These are phyloP conservation scores for Tinospora cordifolia DNA, from an alignment of 164 flowering plant species.

Conservation along the genomic window DNA sequence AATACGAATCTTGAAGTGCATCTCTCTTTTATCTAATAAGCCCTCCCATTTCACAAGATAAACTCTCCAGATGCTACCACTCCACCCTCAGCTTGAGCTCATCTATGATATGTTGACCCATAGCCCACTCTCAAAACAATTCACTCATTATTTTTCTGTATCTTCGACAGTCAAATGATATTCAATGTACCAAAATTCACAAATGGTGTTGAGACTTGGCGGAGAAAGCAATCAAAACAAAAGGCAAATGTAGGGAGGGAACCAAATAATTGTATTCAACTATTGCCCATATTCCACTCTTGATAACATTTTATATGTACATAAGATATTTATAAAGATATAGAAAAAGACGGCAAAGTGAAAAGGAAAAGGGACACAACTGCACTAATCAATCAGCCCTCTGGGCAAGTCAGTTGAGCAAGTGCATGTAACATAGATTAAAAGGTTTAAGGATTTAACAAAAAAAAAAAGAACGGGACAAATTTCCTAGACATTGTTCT, in stretches of 20 bases:
- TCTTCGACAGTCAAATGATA: no score
- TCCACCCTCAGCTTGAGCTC: not conserved
- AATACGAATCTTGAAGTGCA: no score
- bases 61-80: no score
- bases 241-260: not conserved
- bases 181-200: no score
- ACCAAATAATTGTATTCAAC: not conserved
- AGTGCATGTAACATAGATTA: not conserved
- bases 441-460: no score
- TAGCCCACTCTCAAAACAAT: not conserved
- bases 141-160: no score
- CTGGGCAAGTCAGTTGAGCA: not conserved
- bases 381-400: conserved; percentile 1
- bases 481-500: not conserved
- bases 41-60: no score
- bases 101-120: not conserved
- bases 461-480: not conserved
- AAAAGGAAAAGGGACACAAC: not conserved
- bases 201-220: no score
- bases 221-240: not conserved
- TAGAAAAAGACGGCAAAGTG: not conserved
- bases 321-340: not conserved
- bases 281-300: not conserved
- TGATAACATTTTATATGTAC: conserved; percentile 4
- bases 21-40: no score